phyloP scores from a whole-genome alignment of 2,329 filamentous ascomycete genomes.

The Colletotrichum scovillei region DNA sequence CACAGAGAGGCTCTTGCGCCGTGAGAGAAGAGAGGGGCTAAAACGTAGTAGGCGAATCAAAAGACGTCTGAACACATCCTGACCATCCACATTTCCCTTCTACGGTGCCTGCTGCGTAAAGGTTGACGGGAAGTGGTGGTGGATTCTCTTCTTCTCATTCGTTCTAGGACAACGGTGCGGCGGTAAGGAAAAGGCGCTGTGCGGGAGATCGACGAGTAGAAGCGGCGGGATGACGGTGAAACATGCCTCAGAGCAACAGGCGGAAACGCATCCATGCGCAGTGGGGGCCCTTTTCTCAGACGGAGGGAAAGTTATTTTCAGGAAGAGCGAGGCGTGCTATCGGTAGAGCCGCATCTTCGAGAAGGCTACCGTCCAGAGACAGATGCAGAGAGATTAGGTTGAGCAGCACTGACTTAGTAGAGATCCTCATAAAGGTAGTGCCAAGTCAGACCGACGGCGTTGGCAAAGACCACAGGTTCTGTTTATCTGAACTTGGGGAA shows the following conservation, averaged over 20 bases:
- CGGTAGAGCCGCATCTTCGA: not conserved
- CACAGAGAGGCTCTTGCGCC: not conserved
- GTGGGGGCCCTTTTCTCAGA: conserved; percentile 21
- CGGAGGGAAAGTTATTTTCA: conserved; percentile 17
- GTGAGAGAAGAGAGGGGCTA: not conserved
- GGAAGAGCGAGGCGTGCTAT: not conserved
- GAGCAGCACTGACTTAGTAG: not conserved
- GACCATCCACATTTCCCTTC: not conserved
- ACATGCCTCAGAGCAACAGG: conserved; percentile 31
- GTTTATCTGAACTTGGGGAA: not conserved
- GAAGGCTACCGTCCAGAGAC: not conserved
- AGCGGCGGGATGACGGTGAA: conserved; percentile 24
- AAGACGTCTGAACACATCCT: not conserved
- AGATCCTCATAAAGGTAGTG: not conserved
- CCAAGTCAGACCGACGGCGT: not conserved
- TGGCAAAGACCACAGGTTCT: not conserved
- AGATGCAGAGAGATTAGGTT: not conserved
- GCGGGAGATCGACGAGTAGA: conserved; percentile 34
- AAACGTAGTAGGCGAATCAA: conserved; percentile 9
- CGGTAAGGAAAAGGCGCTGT: not conserved
- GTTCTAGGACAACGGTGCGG: not conserved
- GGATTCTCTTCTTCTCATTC: not conserved
- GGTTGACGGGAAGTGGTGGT: not conserved
- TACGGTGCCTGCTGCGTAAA: not conserved
- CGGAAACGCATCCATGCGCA: conserved; percentile 33